phyloP scores from a whole-genome alignment of 208 protist genomes.

The Naegleria gruberi region DNA sequence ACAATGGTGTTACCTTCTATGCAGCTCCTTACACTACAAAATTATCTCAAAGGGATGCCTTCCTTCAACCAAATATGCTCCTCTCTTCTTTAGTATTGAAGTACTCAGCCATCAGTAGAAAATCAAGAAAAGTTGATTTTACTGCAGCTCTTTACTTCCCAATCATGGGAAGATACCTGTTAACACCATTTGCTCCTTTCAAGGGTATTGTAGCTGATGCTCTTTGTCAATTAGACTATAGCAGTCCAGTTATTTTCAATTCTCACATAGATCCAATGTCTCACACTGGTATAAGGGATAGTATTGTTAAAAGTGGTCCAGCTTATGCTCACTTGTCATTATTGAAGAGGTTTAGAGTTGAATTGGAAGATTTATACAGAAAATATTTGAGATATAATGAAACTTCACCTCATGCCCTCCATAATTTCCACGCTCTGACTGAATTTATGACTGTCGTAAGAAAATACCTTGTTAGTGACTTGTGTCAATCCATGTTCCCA shows the following conservation, averaged over 20 bases:
- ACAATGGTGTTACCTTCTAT: background rate
- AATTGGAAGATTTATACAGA: constrained; percentile 12
- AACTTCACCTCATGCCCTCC: background rate
- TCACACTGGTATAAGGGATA: too few species aligned
- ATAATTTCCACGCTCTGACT: background rate
- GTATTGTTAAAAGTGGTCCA: background rate
- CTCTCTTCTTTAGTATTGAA: background rate
- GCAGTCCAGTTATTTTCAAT: background rate
- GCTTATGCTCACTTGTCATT: background rate
- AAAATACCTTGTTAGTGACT: background rate
- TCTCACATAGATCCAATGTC: background rate
- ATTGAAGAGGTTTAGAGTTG: background rate
- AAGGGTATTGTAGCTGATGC: background rate
- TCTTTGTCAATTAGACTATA: background rate
- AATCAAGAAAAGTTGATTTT: background rate
- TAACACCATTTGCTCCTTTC: constrained; percentile 10
- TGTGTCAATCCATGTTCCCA: background rate
- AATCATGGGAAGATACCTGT: background rate
- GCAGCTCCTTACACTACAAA: background rate
- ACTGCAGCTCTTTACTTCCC: background rate
- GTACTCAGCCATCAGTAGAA: background rate
- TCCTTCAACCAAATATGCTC: background rate
- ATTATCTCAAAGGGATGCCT: background rate
- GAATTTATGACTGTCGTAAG: background rate
- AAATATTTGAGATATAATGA: background rate